Evolutionary conservation across 129 eudicot genomes (phyloP).

Genomic region (Pittosporum tobira): DNA sequence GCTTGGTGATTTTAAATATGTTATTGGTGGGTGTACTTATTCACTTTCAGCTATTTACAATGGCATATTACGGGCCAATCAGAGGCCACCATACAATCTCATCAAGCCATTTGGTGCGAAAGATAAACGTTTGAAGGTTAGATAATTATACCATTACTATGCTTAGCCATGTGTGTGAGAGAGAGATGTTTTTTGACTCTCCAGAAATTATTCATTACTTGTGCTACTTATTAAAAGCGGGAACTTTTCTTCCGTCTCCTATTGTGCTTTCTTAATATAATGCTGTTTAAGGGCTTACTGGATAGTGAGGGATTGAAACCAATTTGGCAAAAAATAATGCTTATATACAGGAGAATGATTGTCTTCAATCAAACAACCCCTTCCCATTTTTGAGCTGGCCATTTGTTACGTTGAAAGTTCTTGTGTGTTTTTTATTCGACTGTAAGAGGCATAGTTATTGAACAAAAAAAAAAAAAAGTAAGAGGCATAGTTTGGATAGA

Average conservation of each 20-base stretch:
- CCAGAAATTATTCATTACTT: constrained; percentile 1
- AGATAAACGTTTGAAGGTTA: constrained; percentile 54
- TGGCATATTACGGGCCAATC: constrained; percentile 64
- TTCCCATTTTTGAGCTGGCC: no score
- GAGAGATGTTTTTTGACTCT: no score
- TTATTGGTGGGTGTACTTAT: constrained; percentile 62
- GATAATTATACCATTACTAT: not conserved
- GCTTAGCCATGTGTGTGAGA: no score
- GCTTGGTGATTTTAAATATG: constrained; percentile 58
- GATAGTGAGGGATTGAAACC: no score
- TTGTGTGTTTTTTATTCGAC: not conserved
- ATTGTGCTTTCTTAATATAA: not conserved
- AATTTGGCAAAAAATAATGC: no score
- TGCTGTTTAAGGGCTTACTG: not conserved
- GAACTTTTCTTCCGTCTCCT: no score
- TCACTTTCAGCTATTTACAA: constrained; percentile 67
- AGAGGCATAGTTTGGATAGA: not conserved
- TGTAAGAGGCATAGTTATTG: no score
- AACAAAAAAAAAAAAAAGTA: no score
- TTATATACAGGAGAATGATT: no score
- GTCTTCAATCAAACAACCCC: no score
- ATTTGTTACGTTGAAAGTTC: no score
- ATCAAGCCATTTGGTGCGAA: constrained; percentile 41
- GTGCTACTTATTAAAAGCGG: no score
- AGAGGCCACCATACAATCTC: constrained; percentile 61